Evolutionary conservation across 2,329 filamentous ascomycete genomes (phyloP).

Genomic region (Trichoderma atrobrunneum): DNA sequence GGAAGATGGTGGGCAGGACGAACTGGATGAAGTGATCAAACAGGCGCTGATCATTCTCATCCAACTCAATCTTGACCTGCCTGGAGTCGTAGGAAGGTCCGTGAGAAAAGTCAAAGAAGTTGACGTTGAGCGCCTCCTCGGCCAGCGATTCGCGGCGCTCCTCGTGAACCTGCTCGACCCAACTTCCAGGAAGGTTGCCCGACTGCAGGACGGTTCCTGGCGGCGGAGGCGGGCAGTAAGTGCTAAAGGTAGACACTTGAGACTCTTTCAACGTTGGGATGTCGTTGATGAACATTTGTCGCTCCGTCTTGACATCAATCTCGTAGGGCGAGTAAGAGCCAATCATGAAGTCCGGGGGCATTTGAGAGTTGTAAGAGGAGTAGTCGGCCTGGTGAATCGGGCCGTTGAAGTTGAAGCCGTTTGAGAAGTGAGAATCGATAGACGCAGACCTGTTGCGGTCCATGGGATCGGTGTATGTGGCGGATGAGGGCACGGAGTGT

Average conservation of each 20-base stretch:
- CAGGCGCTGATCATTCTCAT: conserved; percentile 81
- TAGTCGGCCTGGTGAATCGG: conserved; percentile 53
- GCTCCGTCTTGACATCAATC: conserved; percentile 92
- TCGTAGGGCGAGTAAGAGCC: conserved; percentile 73
- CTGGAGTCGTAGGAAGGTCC: conserved; percentile 60
- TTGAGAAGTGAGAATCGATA: conserved; percentile 74
- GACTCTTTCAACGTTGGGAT: conserved; percentile 82
- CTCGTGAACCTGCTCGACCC: conserved; percentile 42
- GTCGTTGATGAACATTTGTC: conserved; percentile 90
- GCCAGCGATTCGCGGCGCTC: conserved; percentile 61
- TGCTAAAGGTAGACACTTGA: conserved; percentile 87
- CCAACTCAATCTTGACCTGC: conserved; percentile 75
- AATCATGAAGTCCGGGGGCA: conserved; percentile 61
- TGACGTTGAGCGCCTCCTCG: conserved; percentile 66
- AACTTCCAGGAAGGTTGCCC: conserved; percentile 62
- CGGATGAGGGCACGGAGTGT: conserved; percentile 77
- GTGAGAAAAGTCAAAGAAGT: conserved; percentile 81
- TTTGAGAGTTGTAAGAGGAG: conserved; percentile 61
- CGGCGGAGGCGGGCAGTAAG: conserved; percentile 76
- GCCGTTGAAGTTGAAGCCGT: conserved; percentile 70
- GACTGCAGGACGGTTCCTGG: conserved; percentile 64
- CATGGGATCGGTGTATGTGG: conserved; percentile 72
- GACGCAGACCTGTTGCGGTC: conserved; percentile 73
- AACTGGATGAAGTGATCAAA: conserved; percentile 88
- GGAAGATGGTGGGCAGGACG: conserved; percentile 86